Evolutionary conservation across 1,284 basidiomycete species (phyloP).

Genomic region (Mycena sp.): DNA sequence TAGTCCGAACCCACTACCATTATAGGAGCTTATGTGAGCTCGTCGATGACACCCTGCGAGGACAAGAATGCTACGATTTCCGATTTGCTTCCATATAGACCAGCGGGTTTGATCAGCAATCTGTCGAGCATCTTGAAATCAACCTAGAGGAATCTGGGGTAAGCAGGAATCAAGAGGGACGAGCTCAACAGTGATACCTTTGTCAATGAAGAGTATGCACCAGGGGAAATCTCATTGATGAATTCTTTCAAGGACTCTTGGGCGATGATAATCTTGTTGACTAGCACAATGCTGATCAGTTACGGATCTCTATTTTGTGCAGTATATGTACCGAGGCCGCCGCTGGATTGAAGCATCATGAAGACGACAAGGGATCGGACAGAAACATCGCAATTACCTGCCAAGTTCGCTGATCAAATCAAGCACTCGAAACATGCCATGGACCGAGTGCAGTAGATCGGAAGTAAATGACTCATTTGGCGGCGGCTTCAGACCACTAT

Average conservation of each 20-base stretch:
- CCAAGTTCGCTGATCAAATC: slow-evolving; percentile 61
- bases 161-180: neutral
- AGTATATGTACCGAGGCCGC: slow-evolving; percentile 51
- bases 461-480: neutral
- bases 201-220: slow-evolving; percentile 60
- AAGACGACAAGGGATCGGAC: neutral
- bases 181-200: slow-evolving; percentile 31
- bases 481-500: neutral
- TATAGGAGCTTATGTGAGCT: slow-evolving; percentile 50
- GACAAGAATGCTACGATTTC: slow-evolving; percentile 57
- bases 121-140: slow-evolving; percentile 60
- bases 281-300: slow-evolving; percentile 39
- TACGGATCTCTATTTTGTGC: neutral
- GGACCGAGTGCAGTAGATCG: slow-evolving; percentile 43
- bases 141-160: slow-evolving; percentile 40
- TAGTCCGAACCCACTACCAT: no score
- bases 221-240: slow-evolving; percentile 55
- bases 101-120: slow-evolving; percentile 55
- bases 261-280: slow-evolving; percentile 68
- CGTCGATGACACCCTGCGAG: slow-evolving; percentile 45
- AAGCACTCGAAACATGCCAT: slow-evolving; percentile 59
- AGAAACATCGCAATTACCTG: slow-evolving; percentile 27
- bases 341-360: slow-evolving; percentile 29
- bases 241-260: slow-evolving; percentile 57
- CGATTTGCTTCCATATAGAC: slow-evolving; percentile 63